These are phyloP conservation scores for Cryptococcus hybrid DNA, from an alignment of 1,284 basidiomycete genomes.

Conservation along the genomic window DNA sequence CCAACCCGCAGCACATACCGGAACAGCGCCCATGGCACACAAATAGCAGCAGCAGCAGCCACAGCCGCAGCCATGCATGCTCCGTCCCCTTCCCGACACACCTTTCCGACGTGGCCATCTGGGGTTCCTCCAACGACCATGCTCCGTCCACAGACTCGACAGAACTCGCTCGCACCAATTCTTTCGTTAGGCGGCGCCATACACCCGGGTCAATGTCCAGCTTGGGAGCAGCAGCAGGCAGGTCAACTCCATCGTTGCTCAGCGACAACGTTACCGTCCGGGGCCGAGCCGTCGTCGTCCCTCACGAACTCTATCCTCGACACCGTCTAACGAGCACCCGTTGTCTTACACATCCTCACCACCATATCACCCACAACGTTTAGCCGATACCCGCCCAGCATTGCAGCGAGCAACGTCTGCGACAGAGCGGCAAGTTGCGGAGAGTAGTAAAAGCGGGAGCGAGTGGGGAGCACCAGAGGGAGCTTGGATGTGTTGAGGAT, in stretches of 20 bases:
- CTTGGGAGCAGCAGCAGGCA: background rate
- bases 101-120: too few species aligned
- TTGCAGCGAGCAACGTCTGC: constrained; percentile 39
- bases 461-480: constrained; percentile 25
- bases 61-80: too few species aligned
- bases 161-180: too few species aligned
- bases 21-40: too few species aligned
- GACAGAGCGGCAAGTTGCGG: constrained; percentile 42
- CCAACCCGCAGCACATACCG: too few species aligned
- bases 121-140: too few species aligned
- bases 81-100: too few species aligned
- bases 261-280: background rate
- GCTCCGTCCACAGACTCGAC: too few species aligned
- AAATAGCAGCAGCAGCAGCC: too few species aligned
- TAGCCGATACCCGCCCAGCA: constrained; percentile 29
- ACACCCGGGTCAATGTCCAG: background rate
- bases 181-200: too few species aligned
- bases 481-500: constrained; percentile 36
- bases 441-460: constrained; percentile 31
- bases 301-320: background rate
- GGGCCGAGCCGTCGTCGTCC: background rate
- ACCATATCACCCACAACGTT: constrained; percentile 11
- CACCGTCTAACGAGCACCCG: background rate
- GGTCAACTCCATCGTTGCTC: background rate
- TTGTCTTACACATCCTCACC: constrained; percentile 1